phyloP scores from a whole-genome alignment of 2,329 filamentous ascomycete species.

The Aspergillus eucalypticola region DNA sequence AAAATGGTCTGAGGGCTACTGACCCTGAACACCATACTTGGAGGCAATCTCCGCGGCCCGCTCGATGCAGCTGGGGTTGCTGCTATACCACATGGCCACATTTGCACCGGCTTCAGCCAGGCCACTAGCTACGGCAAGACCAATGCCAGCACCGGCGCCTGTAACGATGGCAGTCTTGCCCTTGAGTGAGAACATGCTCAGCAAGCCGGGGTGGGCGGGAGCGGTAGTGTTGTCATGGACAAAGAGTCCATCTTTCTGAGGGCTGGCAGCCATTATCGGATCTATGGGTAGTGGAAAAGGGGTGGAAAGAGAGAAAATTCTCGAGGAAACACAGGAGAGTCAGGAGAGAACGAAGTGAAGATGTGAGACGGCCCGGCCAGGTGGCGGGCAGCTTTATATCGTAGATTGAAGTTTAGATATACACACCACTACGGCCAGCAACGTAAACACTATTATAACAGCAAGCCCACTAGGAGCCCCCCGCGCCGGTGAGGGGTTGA shows the following conservation, averaged over 20 bases:
- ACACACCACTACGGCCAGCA: neutral
- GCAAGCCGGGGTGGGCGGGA: constrained; percentile 50
- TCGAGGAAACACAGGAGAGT: neutral
- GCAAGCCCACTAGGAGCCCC: neutral
- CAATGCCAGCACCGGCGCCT: constrained; percentile 70
- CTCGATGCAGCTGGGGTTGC: constrained; percentile 64
- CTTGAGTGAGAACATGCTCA: constrained; percentile 69
- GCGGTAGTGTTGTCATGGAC: constrained; percentile 58
- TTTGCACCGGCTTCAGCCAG: constrained; percentile 71
- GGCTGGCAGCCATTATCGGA: constrained; percentile 36
- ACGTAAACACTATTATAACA: neutral
- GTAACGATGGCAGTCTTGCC: constrained; percentile 70
- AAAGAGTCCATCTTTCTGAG: constrained; percentile 52
- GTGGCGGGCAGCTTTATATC: neutral
- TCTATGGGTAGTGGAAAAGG: neutral
- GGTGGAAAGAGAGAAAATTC: neutral
- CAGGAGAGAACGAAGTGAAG: neutral
- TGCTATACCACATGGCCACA: constrained; percentile 72
- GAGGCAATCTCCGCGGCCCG: constrained; percentile 65
- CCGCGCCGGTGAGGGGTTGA: neutral
- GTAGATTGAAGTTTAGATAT: neutral
- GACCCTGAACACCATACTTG: constrained; percentile 64
- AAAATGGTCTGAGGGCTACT: constrained; percentile 1
- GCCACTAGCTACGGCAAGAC: constrained; percentile 63
- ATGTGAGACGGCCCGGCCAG: neutral